Evolutionary conservation across 495 filamentous ascomycete species (phyloP).

Genomic region (Lophiostoma macrostomum): DNA sequence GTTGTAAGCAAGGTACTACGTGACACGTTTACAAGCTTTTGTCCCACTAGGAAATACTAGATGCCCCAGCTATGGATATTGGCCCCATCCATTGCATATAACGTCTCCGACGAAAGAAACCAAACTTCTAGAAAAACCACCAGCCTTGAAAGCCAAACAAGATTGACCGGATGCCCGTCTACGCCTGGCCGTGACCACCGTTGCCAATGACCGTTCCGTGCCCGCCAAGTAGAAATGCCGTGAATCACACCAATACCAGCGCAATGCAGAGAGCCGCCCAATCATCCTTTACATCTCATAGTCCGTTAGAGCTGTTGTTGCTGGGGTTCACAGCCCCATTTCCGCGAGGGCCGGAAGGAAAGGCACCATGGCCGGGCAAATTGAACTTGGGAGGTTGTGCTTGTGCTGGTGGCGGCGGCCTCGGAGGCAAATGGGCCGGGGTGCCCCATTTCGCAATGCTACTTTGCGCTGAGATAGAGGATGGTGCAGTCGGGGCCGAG

Average conservation of each 20-base stretch:
- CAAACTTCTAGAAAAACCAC: too few species aligned
- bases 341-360: slow-evolving; percentile 13
- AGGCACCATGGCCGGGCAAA: slow-evolving; percentile 18
- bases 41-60: too few species aligned
- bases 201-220: neutral
- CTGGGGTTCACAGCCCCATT: neutral
- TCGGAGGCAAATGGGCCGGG: slow-evolving; percentile 44
- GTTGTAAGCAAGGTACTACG: too few species aligned
- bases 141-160: too few species aligned
- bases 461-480: slow-evolving; percentile 33
- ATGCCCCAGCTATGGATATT: too few species aligned
- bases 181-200: neutral
- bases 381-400: slow-evolving; percentile 34
- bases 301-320: slow-evolving; percentile 2
- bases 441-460: slow-evolving; percentile 47
- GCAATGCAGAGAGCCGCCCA: slow-evolving; percentile 31
- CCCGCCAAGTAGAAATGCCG: slow-evolving; percentile 4
- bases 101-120: too few species aligned
- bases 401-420: slow-evolving; percentile 41
- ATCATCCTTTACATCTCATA: slow-evolving; percentile 9
- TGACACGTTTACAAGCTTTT: too few species aligned
- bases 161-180: neutral
- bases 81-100: too few species aligned
- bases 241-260: slow-evolving; percentile 16
- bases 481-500: slow-evolving; percentile 20